Evolutionary conservation across 1,284 basidiomycete genomes (phyloP).

Genomic region (Leccinum holopus): DNA sequence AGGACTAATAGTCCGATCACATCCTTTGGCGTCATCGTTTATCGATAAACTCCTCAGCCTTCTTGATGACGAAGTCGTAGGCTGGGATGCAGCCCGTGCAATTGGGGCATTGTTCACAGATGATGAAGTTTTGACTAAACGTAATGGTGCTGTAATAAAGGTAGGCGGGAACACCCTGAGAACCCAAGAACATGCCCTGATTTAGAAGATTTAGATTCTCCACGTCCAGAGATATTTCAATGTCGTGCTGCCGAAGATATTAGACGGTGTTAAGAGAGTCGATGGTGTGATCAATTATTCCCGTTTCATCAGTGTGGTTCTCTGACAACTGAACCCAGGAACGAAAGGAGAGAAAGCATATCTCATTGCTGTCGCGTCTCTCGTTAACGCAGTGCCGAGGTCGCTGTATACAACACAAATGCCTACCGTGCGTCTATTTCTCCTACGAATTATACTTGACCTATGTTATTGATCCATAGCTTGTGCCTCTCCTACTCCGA

Average conservation of each 20-base stretch:
- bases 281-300: conserved; percentile 34
- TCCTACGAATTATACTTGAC: neutral
- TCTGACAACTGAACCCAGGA: conserved; percentile 36
- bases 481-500: conserved; percentile 87
- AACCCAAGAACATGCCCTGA: conserved; percentile 1
- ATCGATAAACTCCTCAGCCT: conserved; percentile 67
- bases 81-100: conserved; percentile 69
- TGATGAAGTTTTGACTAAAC: conserved; percentile 69
- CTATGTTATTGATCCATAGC: conserved; percentile 42
- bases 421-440: conserved; percentile 50
- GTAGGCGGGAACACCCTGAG: conserved; percentile 40
- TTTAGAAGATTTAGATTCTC: conserved; percentile 57
- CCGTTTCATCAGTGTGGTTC: neutral
- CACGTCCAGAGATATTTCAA: conserved; percentile 86
- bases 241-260: conserved; percentile 70
- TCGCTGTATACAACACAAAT: conserved; percentile 70
- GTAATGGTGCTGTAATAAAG: conserved; percentile 73
- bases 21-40: conserved; percentile 56
- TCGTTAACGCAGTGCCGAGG: conserved; percentile 81
- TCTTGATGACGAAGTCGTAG: conserved; percentile 60
- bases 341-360: conserved; percentile 60
- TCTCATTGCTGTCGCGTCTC: conserved; percentile 80
- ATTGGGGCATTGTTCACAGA: conserved; percentile 64
- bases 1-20: conserved; percentile 74
- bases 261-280: conserved; percentile 55